phyloP scores from a whole-genome alignment of 495 filamentous ascomycete species.

The Usnea hakonensis region DNA sequence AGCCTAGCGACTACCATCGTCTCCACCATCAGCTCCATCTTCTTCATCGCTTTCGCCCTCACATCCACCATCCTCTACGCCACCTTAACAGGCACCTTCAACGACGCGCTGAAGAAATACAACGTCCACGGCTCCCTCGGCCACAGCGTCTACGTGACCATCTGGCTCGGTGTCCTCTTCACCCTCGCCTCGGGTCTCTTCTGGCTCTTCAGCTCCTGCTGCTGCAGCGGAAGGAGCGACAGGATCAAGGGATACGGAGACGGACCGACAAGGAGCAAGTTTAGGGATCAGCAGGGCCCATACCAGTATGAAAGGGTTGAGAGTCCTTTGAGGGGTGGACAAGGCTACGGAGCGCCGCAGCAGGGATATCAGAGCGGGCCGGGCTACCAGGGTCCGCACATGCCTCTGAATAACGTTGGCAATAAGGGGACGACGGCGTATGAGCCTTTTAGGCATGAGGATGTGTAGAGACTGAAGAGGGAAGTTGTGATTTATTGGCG shows the following conservation, averaged over 20 bases:
- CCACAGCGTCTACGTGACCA: constrained; percentile 54
- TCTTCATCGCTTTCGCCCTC: constrained; percentile 49
- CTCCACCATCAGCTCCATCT: constrained; percentile 49
- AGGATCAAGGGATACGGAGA: constrained; percentile 26
- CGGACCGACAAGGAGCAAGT: constrained; percentile 25
- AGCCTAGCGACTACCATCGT: constrained; percentile 74
- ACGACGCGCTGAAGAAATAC: constrained; percentile 56
- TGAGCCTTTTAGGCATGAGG: constrained; percentile 36
- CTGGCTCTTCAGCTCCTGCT: constrained; percentile 88
- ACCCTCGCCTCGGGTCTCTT: constrained; percentile 65
- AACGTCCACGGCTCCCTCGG: constrained; percentile 57
- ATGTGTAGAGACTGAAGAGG: background rate
- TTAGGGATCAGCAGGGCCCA: constrained; percentile 28
- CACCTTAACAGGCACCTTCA: constrained; percentile 50
- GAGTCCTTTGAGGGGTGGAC: constrained; percentile 18
- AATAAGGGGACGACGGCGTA: constrained; percentile 29
- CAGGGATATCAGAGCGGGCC: constrained; percentile 16
- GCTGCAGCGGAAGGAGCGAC: constrained; percentile 57
- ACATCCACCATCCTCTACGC: constrained; percentile 55
- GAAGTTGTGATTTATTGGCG: background rate
- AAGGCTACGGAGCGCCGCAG: constrained; percentile 10
- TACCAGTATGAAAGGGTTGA: constrained; percentile 39
- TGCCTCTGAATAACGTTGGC: constrained; percentile 17
- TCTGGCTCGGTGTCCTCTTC: constrained; percentile 77
- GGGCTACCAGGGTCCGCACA: constrained; percentile 23